Evolutionary conservation across 140 eudicot genomes (phyloP).

Genomic region (Anethum foeniculum): DNA sequence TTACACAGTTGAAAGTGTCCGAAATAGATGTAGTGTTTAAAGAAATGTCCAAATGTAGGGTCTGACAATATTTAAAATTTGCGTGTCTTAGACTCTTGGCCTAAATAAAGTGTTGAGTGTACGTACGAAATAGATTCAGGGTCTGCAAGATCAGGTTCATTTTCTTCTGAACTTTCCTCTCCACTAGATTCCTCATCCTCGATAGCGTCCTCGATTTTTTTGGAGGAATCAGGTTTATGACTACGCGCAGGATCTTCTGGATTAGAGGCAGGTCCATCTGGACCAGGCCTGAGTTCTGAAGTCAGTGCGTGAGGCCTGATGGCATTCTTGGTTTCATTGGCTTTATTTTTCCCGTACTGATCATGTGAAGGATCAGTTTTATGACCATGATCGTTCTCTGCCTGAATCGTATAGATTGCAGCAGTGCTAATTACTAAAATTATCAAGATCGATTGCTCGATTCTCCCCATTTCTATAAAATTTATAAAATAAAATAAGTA

Average conservation of each 20-base stretch:
- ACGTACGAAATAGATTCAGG: neutral
- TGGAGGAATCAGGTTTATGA: too few relatives aligned
- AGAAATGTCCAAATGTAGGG: neutral
- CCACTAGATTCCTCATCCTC: too few relatives aligned
- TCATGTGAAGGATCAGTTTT: neutral
- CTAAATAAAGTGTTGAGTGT: neutral
- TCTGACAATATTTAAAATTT: neutral
- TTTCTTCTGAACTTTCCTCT: neutral
- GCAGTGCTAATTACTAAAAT: neutral
- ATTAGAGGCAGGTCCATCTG: neutral
- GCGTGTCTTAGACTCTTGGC: neutral
- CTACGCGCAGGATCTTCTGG: too few relatives aligned
- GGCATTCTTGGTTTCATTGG: neutral
- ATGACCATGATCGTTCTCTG: neutral
- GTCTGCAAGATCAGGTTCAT: neutral
- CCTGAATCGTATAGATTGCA: neutral
- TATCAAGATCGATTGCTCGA: neutral
- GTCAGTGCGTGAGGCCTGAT: neutral
- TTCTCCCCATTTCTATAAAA: neutral
- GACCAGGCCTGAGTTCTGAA: neutral
- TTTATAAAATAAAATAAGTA: neutral
- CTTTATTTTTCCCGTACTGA: neutral
- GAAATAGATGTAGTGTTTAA: neutral
- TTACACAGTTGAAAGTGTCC: neutral
- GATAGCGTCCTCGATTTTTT: too few relatives aligned